A percentile compares a stretch with the other conserved stretches of the same genome.
These are phyloP conservation scores for Amoeboaphelidium occidentale DNA, from an alignment of 371 early-diverging fungal genomes.

Conservation along the genomic window DNA sequence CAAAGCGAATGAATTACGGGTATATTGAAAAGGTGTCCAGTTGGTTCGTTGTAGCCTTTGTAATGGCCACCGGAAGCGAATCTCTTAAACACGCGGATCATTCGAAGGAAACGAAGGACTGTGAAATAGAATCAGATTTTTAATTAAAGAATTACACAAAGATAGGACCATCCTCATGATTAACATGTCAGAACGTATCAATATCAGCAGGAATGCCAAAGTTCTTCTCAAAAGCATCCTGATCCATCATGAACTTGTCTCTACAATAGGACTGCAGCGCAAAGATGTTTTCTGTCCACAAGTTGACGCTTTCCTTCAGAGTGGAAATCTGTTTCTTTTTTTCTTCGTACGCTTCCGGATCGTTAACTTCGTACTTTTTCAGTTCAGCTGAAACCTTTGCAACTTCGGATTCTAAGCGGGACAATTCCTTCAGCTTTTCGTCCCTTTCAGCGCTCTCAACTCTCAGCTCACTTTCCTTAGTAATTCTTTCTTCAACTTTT, in stretches of 20 bases:
- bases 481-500: slow-evolving; percentile 4
- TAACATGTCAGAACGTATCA: slow-evolving; percentile 16
- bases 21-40: not conserved
- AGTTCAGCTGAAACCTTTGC: slow-evolving; percentile 21
- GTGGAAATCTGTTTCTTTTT: slow-evolving; percentile 21
- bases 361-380: slow-evolving; percentile 37
- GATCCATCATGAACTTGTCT: slow-evolving; percentile 44
- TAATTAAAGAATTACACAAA: no score
- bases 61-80: not conserved
- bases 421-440: slow-evolving; percentile 18
- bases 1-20: not conserved
- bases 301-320: not conserved
- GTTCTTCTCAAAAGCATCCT: slow-evolving; percentile 33
- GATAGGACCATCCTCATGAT: no score
- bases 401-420: slow-evolving; percentile 14
- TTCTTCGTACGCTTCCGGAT: slow-evolving; percentile 36
- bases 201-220: slow-evolving; percentile 59
- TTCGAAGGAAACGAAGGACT: no score
- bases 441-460: slow-evolving; percentile 19
- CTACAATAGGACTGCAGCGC: slow-evolving; percentile 51
- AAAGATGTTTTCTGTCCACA: slow-evolving; percentile 54
- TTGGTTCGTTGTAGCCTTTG: not conserved
- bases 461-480: slow-evolving; percentile 10
- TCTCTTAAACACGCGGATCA: no score
- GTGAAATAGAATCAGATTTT: no score